phyloP scores from a whole-genome alignment of 257 asterid genomes.

The Solanum neorickii region DNA sequence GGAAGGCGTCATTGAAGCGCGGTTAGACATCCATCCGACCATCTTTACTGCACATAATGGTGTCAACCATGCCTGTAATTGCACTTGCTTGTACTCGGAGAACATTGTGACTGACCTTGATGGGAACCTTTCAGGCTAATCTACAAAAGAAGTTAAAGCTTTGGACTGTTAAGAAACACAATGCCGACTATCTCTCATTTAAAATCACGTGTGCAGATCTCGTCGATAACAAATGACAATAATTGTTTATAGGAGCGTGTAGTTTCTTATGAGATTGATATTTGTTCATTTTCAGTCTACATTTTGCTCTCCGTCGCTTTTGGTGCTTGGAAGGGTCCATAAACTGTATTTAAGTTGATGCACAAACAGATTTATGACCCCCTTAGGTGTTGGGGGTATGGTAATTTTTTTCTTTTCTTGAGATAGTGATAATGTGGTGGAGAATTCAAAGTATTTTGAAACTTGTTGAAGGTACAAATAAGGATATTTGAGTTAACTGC shows the following conservation, averaged over 20 bases:
- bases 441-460: neutral
- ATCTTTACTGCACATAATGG: constrained; percentile 4
- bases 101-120: neutral
- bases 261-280: neutral
- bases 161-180: constrained; percentile 10
- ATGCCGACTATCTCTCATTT: neutral
- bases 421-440: neutral
- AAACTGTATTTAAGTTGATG: neutral
- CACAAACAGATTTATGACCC: neutral
- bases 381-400: neutral
- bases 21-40: constrained; percentile 31
- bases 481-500: neutral
- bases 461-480: neutral
- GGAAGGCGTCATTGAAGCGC: constrained; percentile 45
- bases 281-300: neutral
- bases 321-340: neutral
- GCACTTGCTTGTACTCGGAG: neutral
- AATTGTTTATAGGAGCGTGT: constrained; percentile 17
- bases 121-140: constrained; percentile 32
- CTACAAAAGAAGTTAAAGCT: constrained; percentile 1
- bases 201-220: neutral
- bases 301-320: neutral
- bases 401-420: neutral
- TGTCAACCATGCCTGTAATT: neutral
- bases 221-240: constrained; percentile 3